Evolutionary conservation across 495 filamentous ascomycete species (phyloP).

Genomic region (Trichoderma reesei): DNA sequence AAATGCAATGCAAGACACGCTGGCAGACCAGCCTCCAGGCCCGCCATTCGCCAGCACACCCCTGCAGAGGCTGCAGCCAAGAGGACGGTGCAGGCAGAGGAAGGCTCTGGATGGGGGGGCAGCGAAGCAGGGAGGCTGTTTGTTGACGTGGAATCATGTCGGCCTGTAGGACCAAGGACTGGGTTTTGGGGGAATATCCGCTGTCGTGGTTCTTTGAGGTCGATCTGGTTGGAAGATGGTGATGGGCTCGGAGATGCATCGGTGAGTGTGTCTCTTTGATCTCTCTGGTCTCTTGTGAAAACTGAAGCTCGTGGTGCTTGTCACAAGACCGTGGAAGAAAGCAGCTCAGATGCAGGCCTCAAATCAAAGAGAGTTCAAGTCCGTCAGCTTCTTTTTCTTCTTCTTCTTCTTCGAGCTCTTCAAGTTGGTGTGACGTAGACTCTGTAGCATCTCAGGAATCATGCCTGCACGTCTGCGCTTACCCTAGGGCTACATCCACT

Average conservation of each 20-base stretch:
- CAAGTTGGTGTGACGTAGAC: too few relatives aligned
- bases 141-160: conserved; percentile 3
- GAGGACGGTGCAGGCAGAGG: background rate
- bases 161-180: background rate
- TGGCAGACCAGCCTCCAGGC: conserved; percentile 14
- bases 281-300: too few relatives aligned
- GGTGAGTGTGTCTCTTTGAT: background rate
- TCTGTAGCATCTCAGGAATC: too few relatives aligned
- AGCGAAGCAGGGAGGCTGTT: background rate
- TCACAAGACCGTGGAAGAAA: background rate
- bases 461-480: too few relatives aligned
- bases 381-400: too few relatives aligned
- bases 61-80: conserved; percentile 1
- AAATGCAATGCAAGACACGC: conserved; percentile 23
- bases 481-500: too few relatives aligned
- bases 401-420: too few relatives aligned
- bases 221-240: too few relatives aligned
- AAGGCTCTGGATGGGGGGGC: background rate
- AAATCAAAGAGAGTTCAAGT: too few relatives aligned
- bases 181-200: too few relatives aligned
- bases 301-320: background rate
- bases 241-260: background rate
- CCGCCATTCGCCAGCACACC: background rate
- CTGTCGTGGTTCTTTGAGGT: too few relatives aligned
- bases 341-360: too few relatives aligned